These are phyloP conservation scores for Tulasnella sp. DNA, from an alignment of 768 basidiomycete genomes.

Conservation along the genomic window DNA sequence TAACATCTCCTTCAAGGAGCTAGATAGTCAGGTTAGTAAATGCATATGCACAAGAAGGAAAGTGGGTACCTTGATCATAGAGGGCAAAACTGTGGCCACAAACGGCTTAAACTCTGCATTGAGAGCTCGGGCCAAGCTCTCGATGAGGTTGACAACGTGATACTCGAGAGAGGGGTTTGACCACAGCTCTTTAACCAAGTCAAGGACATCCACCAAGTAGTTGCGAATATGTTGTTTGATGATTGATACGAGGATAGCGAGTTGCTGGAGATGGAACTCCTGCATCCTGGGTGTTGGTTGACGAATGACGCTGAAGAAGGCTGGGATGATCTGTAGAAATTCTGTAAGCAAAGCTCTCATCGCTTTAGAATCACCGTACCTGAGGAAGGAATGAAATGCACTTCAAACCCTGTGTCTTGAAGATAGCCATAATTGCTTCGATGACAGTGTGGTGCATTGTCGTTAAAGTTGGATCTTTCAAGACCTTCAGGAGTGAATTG, in stretches of 20 bases:
- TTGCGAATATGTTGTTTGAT: slow-evolving; percentile 96
- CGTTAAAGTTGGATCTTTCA: slow-evolving; percentile 80
- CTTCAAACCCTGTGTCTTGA: slow-evolving; percentile 94
- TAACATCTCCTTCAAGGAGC: slow-evolving; percentile 79
- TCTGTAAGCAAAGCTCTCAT: neutral
- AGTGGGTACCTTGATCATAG: slow-evolving; percentile 55
- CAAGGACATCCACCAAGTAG: slow-evolving; percentile 76
- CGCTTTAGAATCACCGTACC: slow-evolving; percentile 35
- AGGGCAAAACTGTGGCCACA: slow-evolving; percentile 77
- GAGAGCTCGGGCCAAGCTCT: slow-evolving; percentile 83
- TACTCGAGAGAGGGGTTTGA: slow-evolving; percentile 61
- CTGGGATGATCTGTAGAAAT: slow-evolving; percentile 61
- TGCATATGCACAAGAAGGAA: neutral
- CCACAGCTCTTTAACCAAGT: slow-evolving; percentile 84
- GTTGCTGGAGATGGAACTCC: slow-evolving; percentile 89
- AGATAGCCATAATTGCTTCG: slow-evolving; percentile 97
- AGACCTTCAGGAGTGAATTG: slow-evolving; percentile 68
- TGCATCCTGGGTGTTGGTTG: slow-evolving; percentile 71
- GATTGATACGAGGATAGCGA: slow-evolving; percentile 89
- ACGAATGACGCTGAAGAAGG: slow-evolving; percentile 80
- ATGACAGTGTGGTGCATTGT: slow-evolving; percentile 87
- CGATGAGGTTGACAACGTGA: slow-evolving; percentile 84
- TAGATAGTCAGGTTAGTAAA: neutral
- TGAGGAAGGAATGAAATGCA: slow-evolving; percentile 93
- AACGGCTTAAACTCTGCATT: slow-evolving; percentile 98